Evolutionary conservation across 2,329 filamentous ascomycete species (phyloP).

Genomic region (Blastomyces parvus): DNA sequence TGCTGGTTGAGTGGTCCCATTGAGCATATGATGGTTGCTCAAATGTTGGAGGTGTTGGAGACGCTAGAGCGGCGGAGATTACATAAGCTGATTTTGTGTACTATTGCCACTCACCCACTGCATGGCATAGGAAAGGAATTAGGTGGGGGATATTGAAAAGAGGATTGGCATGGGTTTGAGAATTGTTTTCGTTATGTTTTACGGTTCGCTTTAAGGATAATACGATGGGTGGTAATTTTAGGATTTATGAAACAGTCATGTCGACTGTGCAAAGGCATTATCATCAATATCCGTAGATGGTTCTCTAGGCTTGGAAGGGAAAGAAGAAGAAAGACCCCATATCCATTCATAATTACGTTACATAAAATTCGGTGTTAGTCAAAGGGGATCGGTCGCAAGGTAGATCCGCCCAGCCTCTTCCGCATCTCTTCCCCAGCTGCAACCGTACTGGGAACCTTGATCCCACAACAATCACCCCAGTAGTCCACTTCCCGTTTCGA

Average conservation of each 20-base stretch:
- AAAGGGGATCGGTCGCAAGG: conserved; percentile 51
- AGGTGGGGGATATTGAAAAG: no score
- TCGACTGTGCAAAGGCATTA: no score
- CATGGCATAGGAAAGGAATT: no score
- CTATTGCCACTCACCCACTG: neutral
- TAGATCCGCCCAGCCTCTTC: conserved; percentile 57
- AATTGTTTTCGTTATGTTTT: no score
- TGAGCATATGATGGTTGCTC: no score
- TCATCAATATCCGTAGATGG: neutral
- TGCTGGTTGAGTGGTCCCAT: no score
- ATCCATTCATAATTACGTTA: neutral
- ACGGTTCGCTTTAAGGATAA: no score
- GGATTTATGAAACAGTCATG: no score
- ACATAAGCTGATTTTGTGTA: conserved; percentile 6
- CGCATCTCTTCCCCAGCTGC: conserved; percentile 82
- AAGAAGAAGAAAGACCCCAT: neutral
- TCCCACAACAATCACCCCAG: conserved; percentile 97
- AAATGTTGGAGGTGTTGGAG: no score
- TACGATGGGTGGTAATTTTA: no score
- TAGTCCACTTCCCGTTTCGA: conserved; percentile 31
- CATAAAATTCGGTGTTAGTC: conserved; percentile 25
- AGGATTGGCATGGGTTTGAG: no score
- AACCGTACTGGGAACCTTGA: conserved; percentile 89
- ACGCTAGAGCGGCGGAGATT: neutral
- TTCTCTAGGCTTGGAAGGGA: neutral